Conservation (phyloP, 805 yeast genomes). For the Alloascoidea hylecoeti region DNA sequence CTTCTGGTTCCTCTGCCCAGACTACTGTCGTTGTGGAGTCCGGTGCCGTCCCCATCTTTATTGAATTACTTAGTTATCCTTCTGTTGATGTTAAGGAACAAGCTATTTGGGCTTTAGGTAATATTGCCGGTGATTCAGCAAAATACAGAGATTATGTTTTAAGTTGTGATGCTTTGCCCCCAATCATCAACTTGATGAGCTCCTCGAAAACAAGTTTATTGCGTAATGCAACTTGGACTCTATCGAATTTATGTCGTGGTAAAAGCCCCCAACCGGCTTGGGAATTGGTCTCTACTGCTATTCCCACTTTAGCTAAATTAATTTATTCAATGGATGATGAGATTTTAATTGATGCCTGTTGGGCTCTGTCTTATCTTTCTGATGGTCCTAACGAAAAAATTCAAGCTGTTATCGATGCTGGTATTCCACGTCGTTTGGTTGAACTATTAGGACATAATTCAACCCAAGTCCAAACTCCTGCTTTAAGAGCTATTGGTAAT, state of each 20-base stretch:
- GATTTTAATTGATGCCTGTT: conserved; percentile 92
- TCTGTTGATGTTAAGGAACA: conserved; percentile 93
- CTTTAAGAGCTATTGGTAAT: conserved; percentile 93
- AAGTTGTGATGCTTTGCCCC: conserved; percentile 75
- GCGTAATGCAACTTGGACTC: conserved; percentile 97
- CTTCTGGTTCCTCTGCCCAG: conserved; percentile 85
- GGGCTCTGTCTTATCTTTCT: conserved; percentile 93
- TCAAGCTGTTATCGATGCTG: conserved; percentile 92
- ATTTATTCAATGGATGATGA: conserved; percentile 86
- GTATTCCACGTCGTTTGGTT: conserved; percentile 88
- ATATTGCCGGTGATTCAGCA: conserved; percentile 96
- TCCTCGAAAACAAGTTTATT: conserved; percentile 78
- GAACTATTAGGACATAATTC: conserved; percentile 79
- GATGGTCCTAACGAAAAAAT: conserved; percentile 91
- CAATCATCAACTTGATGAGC: conserved; percentile 66
- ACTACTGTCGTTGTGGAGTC: conserved; percentile 84
- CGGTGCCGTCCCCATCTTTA: conserved; percentile 89
- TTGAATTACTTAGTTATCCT: conserved; percentile 62
- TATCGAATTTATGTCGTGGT: conserved; percentile 93
- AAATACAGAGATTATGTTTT: conserved; percentile 82
- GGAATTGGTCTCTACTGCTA: conserved; percentile 71
- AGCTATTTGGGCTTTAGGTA: conserved; percentile 98
- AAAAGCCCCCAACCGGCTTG: conserved; percentile 95
- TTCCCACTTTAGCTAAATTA: conserved; percentile 84
- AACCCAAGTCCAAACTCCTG: conserved; percentile 89